phyloP scores from a whole-genome alignment of 1,139 yeast species.

The Yamadazyma diospyri region DNA sequence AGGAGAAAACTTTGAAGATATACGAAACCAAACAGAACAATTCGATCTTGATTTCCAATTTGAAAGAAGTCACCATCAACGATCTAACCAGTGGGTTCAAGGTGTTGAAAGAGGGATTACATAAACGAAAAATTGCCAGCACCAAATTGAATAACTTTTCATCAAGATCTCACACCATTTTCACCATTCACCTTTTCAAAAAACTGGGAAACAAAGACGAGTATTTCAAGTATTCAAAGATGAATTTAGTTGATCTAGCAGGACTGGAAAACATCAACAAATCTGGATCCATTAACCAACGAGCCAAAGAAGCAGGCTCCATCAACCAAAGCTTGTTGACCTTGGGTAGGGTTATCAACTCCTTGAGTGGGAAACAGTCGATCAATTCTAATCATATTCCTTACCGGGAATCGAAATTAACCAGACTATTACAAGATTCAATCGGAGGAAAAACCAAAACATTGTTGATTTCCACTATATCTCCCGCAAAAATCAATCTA shows the following conservation, averaged over 20 bases:
- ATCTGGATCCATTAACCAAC: slow-evolving; percentile 73
- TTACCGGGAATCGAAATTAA: slow-evolving; percentile 79
- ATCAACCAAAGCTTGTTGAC: slow-evolving; percentile 82
- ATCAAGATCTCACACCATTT: slow-evolving; percentile 71
- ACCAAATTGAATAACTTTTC: slow-evolving; percentile 69
- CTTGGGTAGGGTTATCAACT: slow-evolving; percentile 79
- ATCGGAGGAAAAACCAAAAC: slow-evolving; percentile 83
- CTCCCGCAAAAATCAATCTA: slow-evolving; percentile 69
- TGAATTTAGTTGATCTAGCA: slow-evolving; percentile 84
- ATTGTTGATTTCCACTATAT: slow-evolving; percentile 73
- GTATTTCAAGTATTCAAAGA: slow-evolving; percentile 51
- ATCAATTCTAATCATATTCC: slow-evolving; percentile 54
- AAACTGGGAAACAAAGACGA: slow-evolving; percentile 28
- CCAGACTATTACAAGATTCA: slow-evolving; percentile 76
- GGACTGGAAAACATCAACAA: slow-evolving; percentile 80
- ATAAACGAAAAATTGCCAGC: slow-evolving; percentile 59
- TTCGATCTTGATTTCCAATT: slow-evolving; percentile 44
- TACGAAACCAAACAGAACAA: slow-evolving; percentile 38
- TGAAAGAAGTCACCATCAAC: slow-evolving; percentile 53
- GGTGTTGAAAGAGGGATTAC: slow-evolving; percentile 52
- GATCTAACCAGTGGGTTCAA: slow-evolving; percentile 53
- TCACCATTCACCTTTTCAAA: slow-evolving; percentile 57
- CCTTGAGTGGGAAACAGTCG: slow-evolving; percentile 36
- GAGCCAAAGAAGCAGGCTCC: slow-evolving; percentile 87
- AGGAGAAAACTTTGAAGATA: slow-evolving; percentile 44